Base-by-base conservation (phyloP, 2,329 filamentous ascomycete genomes). In the Penicillium sp. region DNA sequence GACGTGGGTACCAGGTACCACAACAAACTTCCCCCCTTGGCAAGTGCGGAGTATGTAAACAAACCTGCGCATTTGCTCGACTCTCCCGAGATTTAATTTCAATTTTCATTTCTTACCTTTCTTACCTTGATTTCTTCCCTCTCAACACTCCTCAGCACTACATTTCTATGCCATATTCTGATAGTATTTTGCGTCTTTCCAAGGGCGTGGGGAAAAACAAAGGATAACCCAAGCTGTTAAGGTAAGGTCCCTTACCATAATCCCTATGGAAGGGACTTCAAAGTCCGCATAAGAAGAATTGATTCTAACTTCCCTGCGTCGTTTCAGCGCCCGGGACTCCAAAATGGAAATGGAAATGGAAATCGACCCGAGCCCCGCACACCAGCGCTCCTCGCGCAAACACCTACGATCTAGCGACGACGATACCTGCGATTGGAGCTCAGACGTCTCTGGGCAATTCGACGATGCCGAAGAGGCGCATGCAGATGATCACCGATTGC, bases 381-480 rank as follows among this genome's bases (percentile, higher is more conserved):
- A 52, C 31, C 52, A 60, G 49, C 65, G 62, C 39, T 53, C 65
- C 46, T 68, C 69, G 25, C 71, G 69, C 58, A 75, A 74, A 50
- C 68, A 72, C 53, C 55, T 65, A 36, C 66, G 66, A 53, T 65
- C 58, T 38, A 61, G 62, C 46, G 63, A 64, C 23, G 58, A 62
- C 25, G 51, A 60, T n/a, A 51, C 63, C 11, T 57, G 57, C 10
- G 66, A 66, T n/a, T 66, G 58, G 45, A 63, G 65, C n/a, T 74
- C 72, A 2, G 72, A 74, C 27, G 57, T 59, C 6, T 72, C 75
- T 2, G 67, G 71, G 39, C 64, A 68, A 19, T 75, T 74, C 33
- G 72, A 75, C 34, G 71, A 75, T 46, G 69, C 71, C 10, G 67
- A 75, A 29, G 71, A 74, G 48, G 59, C 59, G 13, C 63, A 64